phyloP scores from a whole-genome alignment of 139 green algal species.

The Chlamydomonas applanata region DNA sequence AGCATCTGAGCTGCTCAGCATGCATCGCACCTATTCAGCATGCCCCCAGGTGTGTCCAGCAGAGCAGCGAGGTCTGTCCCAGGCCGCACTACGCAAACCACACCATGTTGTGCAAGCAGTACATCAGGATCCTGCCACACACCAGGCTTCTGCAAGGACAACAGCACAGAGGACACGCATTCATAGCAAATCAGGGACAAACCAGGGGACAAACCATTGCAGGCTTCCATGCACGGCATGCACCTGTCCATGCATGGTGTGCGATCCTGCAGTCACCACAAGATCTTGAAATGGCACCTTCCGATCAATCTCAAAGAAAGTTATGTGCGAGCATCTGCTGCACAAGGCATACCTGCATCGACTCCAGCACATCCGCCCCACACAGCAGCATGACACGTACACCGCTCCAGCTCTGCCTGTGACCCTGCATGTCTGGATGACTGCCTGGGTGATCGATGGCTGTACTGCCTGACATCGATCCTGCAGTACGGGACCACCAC shows the following conservation, averaged over 20 bases:
- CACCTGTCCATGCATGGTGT: too few species aligned
- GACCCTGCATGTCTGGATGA: background rate
- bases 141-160: slow-evolving; percentile 38
- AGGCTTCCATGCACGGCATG: too few species aligned
- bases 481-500: too few species aligned
- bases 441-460: too few species aligned
- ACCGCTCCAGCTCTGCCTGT: background rate
- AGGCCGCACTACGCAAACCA: slow-evolving; percentile 50
- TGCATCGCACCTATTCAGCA: slow-evolving; percentile 4
- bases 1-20: background rate
- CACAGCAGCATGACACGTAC: slow-evolving; percentile 65
- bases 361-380: slow-evolving; percentile 73
- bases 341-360: slow-evolving; percentile 30
- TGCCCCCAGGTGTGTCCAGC: background rate
- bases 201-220: too few species aligned
- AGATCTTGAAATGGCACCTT: too few species aligned
- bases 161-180: too few species aligned
- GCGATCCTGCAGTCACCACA: too few species aligned
- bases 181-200: too few species aligned
- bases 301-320: too few species aligned
- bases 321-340: too few species aligned
- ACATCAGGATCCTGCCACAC: slow-evolving; percentile 65
- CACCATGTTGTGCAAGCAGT: slow-evolving; percentile 55
- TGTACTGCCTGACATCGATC: too few species aligned
- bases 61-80: slow-evolving; percentile 34